Conservation (phyloP, 495 filamentous ascomycete genomes). For the Cladorrhinum samala region DNA sequence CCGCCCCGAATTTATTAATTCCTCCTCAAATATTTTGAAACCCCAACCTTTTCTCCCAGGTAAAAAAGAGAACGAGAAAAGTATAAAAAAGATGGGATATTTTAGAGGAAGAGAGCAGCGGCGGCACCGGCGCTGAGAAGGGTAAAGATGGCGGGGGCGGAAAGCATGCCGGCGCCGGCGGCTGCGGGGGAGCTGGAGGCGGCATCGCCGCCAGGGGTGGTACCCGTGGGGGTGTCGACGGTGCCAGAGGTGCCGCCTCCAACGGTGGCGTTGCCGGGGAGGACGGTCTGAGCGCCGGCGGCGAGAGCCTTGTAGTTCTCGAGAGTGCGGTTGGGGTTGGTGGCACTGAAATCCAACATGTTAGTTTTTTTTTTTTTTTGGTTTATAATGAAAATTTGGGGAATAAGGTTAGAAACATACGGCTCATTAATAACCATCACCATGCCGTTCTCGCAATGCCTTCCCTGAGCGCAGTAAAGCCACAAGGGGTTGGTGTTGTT, state of each 20-base stretch:
- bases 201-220: constrained; percentile 6
- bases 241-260: constrained; percentile 16
- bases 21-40: constrained; percentile 5
- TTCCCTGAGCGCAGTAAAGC: constrained; percentile 59
- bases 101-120: constrained; percentile 34
- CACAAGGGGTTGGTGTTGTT: constrained; percentile 60
- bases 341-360: too few relatives aligned
- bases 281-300: constrained; percentile 31
- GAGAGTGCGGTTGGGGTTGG: constrained; percentile 44
- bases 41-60: not conserved
- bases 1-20: not conserved
- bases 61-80: too few relatives aligned
- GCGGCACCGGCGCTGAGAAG: constrained; percentile 28
- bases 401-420: constrained; percentile 35
- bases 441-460: constrained; percentile 66
- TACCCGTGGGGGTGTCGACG: constrained; percentile 1
- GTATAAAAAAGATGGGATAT: not conserved
- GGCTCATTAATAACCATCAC: constrained; percentile 62
- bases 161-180: constrained; percentile 17
- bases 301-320: constrained; percentile 42
- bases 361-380: not conserved
- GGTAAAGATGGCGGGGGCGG: constrained; percentile 13
- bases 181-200: constrained; percentile 1
- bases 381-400: not conserved
- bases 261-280: constrained; percentile 30